phyloP scores from a whole-genome alignment of 345 rosid species.

The Fremontodendron californicum region DNA sequence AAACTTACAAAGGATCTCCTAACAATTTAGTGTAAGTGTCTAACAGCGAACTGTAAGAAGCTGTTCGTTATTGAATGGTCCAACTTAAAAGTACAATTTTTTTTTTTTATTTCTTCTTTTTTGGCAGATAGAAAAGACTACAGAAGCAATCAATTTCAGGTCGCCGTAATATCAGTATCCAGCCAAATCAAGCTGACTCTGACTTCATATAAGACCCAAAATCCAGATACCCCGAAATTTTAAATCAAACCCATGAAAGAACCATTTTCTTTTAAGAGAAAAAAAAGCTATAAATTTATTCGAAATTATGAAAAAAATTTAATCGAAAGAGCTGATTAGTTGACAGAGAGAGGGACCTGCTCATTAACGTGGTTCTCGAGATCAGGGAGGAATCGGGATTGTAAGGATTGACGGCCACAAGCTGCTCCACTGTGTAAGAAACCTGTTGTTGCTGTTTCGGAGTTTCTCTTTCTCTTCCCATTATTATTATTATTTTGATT shows the following conservation, averaged over 20 bases:
- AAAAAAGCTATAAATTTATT: not conserved
- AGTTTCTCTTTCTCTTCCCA: constrained; percentile 49
- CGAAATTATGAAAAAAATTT: not conserved
- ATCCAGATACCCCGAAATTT: not conserved
- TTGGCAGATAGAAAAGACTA: not conserved
- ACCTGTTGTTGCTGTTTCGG: constrained; percentile 40
- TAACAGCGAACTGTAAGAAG: not conserved
- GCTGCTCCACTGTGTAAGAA: constrained; percentile 79
- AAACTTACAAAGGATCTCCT: not conserved
- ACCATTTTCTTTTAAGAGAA: not conserved
- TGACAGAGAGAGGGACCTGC: constrained; percentile 51
- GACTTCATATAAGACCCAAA: not conserved
- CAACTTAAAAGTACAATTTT: not conserved
- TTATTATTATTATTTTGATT: constrained; percentile 1
- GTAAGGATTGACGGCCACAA: constrained; percentile 91
- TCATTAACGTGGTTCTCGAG: constrained; percentile 93
- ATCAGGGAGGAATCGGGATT: constrained; percentile 93
- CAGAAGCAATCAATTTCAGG: not conserved
- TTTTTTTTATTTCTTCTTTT: not conserved
- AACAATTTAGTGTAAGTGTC: not conserved
- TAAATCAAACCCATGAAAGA: not conserved
- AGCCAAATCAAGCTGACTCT: not conserved
- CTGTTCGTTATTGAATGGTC: not conserved
- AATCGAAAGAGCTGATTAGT: too few species aligned
- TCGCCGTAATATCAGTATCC: not conserved